Evolutionary conservation across 495 filamentous ascomycete genomes (phyloP).

Genomic region (Penicillium goetzii): DNA sequence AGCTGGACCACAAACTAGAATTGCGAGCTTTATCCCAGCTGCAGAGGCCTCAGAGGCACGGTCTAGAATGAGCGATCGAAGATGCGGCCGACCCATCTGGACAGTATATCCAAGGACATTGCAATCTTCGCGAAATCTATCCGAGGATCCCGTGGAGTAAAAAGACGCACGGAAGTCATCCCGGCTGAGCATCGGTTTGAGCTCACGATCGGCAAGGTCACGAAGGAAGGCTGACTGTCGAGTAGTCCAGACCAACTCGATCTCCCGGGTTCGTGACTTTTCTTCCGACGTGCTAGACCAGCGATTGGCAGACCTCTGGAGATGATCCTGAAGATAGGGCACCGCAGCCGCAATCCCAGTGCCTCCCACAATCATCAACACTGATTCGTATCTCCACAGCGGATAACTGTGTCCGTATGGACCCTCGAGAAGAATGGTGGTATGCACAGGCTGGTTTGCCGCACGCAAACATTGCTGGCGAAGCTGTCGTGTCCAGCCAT

Average conservation of each 20-base stretch:
- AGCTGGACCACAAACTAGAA: conserved; percentile 55
- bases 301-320: conserved; percentile 26
- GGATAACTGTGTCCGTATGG: conserved; percentile 59
- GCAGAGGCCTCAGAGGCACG: conserved; percentile 35
- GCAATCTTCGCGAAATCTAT: neutral
- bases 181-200: conserved; percentile 32
- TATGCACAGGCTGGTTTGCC: conserved; percentile 18
- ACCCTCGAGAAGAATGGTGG: conserved; percentile 56
- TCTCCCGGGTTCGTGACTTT: conserved; percentile 30
- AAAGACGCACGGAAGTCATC: conserved; percentile 44
- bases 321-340: conserved; percentile 53
- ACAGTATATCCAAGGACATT: conserved; percentile 29
- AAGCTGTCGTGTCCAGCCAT: conserved; percentile 53
- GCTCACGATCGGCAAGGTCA: conserved; percentile 36
- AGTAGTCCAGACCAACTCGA: conserved; percentile 48
- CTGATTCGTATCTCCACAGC: conserved; percentile 52
- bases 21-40: conserved; percentile 34
- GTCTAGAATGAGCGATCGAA: conserved; percentile 37
- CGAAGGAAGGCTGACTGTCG: conserved; percentile 41
- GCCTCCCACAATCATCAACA: conserved; percentile 63
- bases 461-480: conserved; percentile 41
- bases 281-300: conserved; percentile 11
- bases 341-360: conserved; percentile 61
- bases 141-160: conserved; percentile 32
- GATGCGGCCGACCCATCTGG: conserved; percentile 34